Base-by-base conservation (phyloP, 768 basidiomycete species). In the Auricularia sp. region DNA sequence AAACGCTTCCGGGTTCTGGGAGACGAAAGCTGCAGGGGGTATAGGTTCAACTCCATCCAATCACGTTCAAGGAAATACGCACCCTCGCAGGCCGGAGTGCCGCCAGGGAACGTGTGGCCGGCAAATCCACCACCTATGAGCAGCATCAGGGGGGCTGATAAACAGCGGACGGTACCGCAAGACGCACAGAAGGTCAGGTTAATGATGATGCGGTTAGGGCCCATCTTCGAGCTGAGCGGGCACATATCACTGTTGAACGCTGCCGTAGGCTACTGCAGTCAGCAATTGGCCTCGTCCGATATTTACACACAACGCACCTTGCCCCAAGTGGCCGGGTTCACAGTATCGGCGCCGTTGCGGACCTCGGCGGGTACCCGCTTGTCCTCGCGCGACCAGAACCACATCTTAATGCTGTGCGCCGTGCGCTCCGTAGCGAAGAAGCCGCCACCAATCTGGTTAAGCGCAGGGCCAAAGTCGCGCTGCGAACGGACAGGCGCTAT, bases 1-100 rank as follows among this genome's bases (percentile, higher is more conserved):
- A 75, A 91, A 91, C 11, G 85, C 86, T 3, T 74, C 72, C 1
- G 90, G 90, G 69, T 89, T 86, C 66, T 81, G 80, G 75, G 84
- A 80, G 68, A 88, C 87, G 68, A 76, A 87, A 67, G 83, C 86
- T 88, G 65, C n/a, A 18, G 5, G 24, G 1, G 24, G 21, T 10
- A 59, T 34, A 33, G 24, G 56, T 59, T 33, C 56, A 59, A 54
- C 8, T 18, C 29, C 18, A 29, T 29, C 0, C 47, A 65, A 36
- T 18, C 24, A 65, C 13, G 2, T 45, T 18, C 21, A 13, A 21
- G 16, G 2, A 62, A 65, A 11, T 62, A 79, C 83, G 70, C 65
- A 85, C 87, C 76, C 42, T 75, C 75, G 68, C 85, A 86, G 16
- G 75, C 77, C 7, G 78, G 78, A 1, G 84, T 82, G 70, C 85